A percentile compares a stretch with the other conserved stretches of the same genome.
phyloP scores from a whole-genome alignment of 306 rosid genomes.

The Cicer arietinum region DNA sequence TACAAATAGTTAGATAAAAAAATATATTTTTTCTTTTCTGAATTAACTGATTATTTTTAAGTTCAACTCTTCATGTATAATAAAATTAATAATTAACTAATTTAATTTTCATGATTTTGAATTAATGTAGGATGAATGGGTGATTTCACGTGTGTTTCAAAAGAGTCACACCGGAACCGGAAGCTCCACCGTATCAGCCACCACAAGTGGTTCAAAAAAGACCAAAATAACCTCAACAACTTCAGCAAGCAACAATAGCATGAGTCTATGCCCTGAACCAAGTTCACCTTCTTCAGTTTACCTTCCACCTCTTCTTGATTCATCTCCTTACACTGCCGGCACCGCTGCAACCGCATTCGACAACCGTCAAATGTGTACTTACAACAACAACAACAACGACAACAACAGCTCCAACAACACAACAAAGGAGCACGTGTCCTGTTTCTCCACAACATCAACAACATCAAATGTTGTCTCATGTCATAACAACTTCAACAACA shows the following conservation, averaged over 20 bases:
- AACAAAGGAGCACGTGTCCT: conserved; percentile 98
- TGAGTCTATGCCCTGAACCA: conserved; percentile 62
- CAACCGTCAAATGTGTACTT: conserved; percentile 65
- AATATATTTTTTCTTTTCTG: not conserved
- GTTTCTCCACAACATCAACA: conserved; percentile 95
- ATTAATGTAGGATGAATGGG: conserved; percentile 86
- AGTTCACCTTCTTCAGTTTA: conserved; percentile 83
- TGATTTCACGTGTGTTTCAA: conserved; percentile 88
- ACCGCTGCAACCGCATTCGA: conserved; percentile 22
- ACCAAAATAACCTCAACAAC: conserved; percentile 38
- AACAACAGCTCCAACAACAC: conserved; percentile 46
- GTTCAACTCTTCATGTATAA: no score
- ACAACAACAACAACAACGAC: conserved; percentile 54
- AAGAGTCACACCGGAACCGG: conserved; percentile 54
- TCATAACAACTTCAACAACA: conserved; percentile 32
- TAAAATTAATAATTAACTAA: not conserved
- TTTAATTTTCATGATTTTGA: not conserved
- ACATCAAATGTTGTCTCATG: conserved; percentile 39
- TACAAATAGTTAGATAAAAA: not conserved
- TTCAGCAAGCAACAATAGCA: conserved; percentile 24
- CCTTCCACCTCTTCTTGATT: conserved; percentile 88
- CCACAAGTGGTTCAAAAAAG: conserved; percentile 60
- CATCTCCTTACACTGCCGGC: conserved; percentile 57
- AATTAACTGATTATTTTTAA: no score
- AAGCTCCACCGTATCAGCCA: conserved; percentile 37